A percentile compares a stretch with the other conserved stretches of the same genome.
Conservation (phyloP, 345 rosid genomes). For the Carallia pectinifolia region DNA sequence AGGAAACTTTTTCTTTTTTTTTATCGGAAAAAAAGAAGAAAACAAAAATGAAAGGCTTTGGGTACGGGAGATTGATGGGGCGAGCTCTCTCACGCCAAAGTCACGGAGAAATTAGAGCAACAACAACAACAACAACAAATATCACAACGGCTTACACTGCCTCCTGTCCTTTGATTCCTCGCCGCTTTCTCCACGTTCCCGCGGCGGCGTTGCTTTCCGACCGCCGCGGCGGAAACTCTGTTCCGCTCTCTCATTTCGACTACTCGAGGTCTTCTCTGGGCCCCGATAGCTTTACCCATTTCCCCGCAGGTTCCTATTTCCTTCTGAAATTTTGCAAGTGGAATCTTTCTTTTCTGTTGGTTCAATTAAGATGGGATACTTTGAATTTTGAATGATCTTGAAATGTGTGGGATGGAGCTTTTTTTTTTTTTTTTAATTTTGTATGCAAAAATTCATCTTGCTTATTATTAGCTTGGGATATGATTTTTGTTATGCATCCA, state of each 20-base stretch:
- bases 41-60: slow-evolving; percentile 18
- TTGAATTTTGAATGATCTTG: too few relatives aligned
- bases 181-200: slow-evolving; percentile 31
- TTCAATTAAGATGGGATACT: too few relatives aligned
- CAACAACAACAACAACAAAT: too few relatives aligned
- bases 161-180: slow-evolving; percentile 14
- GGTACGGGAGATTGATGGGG: slow-evolving; percentile 14
- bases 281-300: slow-evolving; percentile 28
- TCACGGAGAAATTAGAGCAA: not conserved
- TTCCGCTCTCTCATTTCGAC: slow-evolving; percentile 1
- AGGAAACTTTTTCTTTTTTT: too few relatives aligned
- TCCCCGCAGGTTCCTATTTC: slow-evolving; percentile 43
- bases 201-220: slow-evolving; percentile 11
- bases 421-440: too few relatives aligned
- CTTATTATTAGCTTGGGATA: not conserved
- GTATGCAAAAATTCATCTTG: too few relatives aligned
- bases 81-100: slow-evolving; percentile 24
- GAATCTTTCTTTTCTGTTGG: too few relatives aligned
- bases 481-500: not conserved
- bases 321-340: too few relatives aligned
- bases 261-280: slow-evolving; percentile 8
- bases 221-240: not conserved
- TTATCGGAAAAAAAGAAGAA: too few relatives aligned
- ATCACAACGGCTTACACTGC: too few relatives aligned
- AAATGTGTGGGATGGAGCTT: too few relatives aligned